Percentiles rank a stretch among this genome's conserved stretches.
phyloP scores from a whole-genome alignment of 129 eudicot genomes.

The Pulicaria dysenterica region DNA sequence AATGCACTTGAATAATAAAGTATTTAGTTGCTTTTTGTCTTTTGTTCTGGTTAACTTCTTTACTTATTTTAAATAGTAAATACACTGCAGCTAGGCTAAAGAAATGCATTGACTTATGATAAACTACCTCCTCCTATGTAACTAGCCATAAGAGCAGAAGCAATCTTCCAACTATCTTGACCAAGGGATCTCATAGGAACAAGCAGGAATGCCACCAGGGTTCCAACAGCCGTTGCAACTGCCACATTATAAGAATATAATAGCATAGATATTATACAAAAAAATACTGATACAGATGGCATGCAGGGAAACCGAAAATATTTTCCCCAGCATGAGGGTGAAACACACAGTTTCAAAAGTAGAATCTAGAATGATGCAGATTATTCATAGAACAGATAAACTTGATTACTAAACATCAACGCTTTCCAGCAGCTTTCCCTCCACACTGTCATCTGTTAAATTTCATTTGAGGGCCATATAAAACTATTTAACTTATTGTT shows the following conservation, averaged over 20 bases:
- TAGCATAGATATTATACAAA: neutral
- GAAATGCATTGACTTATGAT: neutral
- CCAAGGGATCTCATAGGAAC: slow-evolving; percentile 93
- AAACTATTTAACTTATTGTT: neutral
- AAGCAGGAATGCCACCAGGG: slow-evolving; percentile 65
- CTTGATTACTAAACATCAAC: neutral
- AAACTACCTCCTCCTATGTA: slow-evolving; percentile 88
- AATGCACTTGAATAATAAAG: neutral
- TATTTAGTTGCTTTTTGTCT: neutral
- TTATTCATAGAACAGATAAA: neutral
- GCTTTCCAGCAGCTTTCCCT: neutral
- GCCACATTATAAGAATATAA: slow-evolving; percentile 25
- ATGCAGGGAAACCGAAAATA: neutral
- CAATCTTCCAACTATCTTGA: slow-evolving; percentile 87
- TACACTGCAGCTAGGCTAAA: neutral
- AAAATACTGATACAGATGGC: neutral
- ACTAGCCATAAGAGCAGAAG: slow-evolving; percentile 92
- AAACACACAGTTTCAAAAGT: slow-evolving; percentile 3
- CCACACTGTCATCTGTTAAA: neutral
- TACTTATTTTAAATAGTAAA: neutral
- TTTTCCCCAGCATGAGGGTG: neutral
- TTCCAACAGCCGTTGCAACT: slow-evolving; percentile 76
- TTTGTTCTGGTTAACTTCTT: neutral
- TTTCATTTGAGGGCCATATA: neutral
- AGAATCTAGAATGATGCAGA: neutral